These are phyloP conservation scores for Diutina mesorugosa DNA, from an alignment of 1,139 yeast species.

Conservation along the genomic window DNA sequence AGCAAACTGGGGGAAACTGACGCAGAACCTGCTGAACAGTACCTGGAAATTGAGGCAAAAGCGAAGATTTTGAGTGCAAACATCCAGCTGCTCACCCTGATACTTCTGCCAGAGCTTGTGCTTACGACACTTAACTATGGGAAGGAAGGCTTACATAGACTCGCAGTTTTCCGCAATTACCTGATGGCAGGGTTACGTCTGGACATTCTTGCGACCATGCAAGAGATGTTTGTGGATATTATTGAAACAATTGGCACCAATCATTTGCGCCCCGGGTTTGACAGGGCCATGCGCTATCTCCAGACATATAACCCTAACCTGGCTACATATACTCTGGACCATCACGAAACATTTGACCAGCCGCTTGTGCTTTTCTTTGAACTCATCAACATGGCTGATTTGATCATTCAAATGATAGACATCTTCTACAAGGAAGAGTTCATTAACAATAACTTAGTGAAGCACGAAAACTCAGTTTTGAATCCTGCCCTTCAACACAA, in stretches of 20 bases:
- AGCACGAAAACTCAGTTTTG: constrained; percentile 61
- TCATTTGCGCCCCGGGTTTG: constrained; percentile 75
- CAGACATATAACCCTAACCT: constrained; percentile 41
- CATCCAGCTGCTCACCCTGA: constrained; percentile 26
- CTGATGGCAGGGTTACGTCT: constrained; percentile 19
- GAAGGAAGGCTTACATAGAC: constrained; percentile 19
- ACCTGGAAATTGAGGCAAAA: constrained; percentile 29
- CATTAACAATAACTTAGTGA: constrained; percentile 45
- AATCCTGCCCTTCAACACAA: constrained; percentile 74
- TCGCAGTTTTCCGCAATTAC: constrained; percentile 20
- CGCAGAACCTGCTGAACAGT: constrained; percentile 12
- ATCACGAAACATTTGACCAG: constrained; percentile 17
- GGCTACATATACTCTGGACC: not conserved
- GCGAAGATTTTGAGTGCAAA: constrained; percentile 32
- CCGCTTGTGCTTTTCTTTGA: constrained; percentile 85
- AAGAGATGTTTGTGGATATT: constrained; percentile 55
- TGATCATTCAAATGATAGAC: constrained; percentile 85
- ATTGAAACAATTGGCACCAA: constrained; percentile 52
- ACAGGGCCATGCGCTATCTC: constrained; percentile 60
- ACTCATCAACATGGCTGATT: constrained; percentile 82
- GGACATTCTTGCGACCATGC: constrained; percentile 23
- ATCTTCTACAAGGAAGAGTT: constrained; percentile 85
- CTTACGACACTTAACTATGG: constrained; percentile 27
- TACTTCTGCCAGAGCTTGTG: constrained; percentile 28
- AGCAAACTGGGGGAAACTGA: constrained; percentile 10